Conservation (phyloP, 768 basidiomycete genomes). For the Phallus indusiatus region DNA sequence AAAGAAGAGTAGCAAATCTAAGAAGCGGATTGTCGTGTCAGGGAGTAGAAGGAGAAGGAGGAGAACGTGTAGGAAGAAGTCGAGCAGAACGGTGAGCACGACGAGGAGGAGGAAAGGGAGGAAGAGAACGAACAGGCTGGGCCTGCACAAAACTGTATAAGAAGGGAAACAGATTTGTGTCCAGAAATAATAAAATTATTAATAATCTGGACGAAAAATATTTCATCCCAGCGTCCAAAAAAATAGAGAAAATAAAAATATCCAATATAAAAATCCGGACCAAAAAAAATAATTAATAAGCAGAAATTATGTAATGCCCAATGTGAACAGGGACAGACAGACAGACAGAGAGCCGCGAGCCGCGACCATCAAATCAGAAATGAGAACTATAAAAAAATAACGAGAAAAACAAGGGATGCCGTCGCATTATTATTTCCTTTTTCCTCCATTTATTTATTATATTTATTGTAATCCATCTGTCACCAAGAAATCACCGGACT, state of each 20-base stretch:
- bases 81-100: not conserved
- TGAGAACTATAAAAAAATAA: not conserved
- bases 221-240: not conserved
- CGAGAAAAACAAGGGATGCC: conserved; percentile 5
- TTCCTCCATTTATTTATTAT: not conserved
- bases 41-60: conserved; percentile 17
- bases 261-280: not conserved
- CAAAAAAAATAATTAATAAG: not conserved
- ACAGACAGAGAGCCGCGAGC: not conserved
- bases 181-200: not conserved
- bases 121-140: conserved; percentile 8
- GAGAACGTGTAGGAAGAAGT: not conserved
- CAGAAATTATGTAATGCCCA: not conserved
- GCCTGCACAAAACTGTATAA: not conserved
- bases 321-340: conserved; percentile 8
- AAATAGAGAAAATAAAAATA: not conserved
- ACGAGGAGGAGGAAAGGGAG: conserved; percentile 10
- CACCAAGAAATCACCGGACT: conserved; percentile 4
- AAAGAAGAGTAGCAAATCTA: conserved; percentile 24
- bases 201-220: too few relatives aligned
- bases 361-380: conserved; percentile 11
- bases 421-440: not conserved
- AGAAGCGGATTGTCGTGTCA: conserved; percentile 25
- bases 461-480: not conserved
- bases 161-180: not conserved